Evolutionary conservation across 306 rosid species (phyloP), one percentile per base, ranked within the genome.

Genomic region (Castanospermum australe): DNA sequence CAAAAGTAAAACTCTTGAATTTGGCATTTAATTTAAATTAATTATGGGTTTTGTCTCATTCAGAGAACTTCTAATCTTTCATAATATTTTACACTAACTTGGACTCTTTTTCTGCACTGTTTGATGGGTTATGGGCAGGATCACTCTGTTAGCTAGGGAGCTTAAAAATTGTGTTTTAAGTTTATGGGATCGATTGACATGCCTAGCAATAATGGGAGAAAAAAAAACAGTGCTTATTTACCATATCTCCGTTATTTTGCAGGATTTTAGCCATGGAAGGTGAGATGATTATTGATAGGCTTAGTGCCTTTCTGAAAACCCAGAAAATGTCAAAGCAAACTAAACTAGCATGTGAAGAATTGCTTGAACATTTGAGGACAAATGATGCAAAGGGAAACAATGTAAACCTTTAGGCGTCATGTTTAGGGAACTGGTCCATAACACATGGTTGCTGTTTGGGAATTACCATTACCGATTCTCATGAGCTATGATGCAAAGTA

Each of bases 191-290:
- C 13, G 36, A 41, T 39, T 22, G 36, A 41, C 35, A 42, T 41
- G 21, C 38, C 52, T 42, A 2, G 36, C 21, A 13, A 66, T 66
- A 42, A 41, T 22, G 6, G 24, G 18, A 20, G 42, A 42, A 2
- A 6, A 41, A n/a, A n/a, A n/a, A n/a, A n/a, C n/a, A n/a, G 7
- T 3, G 54, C 54, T 66, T 21, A 21, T 24, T 24, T 21, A 10
- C 30, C 33, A 24, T 15, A 6, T 24, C 36, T 57, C 17, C 13
- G 4, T 0, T 22, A 12, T 44, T 73, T 6, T 47, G 14, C 80
- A 67, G 81, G 55, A 75, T 81, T 36, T 67, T 57, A 38, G 78
- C 28, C 18, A 9, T 79, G 71, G 83, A 79, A 30, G 83, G 20
- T 60, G 42, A 25, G 11, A 6, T 45, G 13, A 60, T 70, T 21